Evolutionary conservation across 1,284 basidiomycete species (phyloP).

Genomic region (Ceratorhiza oryzae-sativae): DNA sequence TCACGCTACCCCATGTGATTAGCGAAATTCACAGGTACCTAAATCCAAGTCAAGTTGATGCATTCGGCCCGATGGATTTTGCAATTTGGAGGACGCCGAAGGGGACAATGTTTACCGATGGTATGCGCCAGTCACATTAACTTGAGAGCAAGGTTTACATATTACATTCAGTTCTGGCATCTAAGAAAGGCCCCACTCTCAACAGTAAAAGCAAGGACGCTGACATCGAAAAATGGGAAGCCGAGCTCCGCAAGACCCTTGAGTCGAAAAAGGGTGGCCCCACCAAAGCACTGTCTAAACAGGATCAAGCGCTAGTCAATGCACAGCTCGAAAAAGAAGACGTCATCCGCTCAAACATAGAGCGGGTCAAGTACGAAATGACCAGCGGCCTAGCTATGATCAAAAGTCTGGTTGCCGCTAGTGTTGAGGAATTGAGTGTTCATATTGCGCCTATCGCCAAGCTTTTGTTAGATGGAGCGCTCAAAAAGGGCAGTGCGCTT

Average conservation of each 20-base stretch:
- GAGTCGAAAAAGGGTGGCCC: slow-evolving; percentile 71
- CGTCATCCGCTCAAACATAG: slow-evolving; percentile 67
- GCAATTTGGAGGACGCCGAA: slow-evolving; percentile 86
- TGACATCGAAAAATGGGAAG: slow-evolving; percentile 92
- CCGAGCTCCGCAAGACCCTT: slow-evolving; percentile 84
- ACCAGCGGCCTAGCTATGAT: slow-evolving; percentile 74
- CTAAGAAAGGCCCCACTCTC: slow-evolving; percentile 56
- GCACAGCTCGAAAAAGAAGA: slow-evolving; percentile 83
- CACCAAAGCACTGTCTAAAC: slow-evolving; percentile 71
- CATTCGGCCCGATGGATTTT: slow-evolving; percentile 74
- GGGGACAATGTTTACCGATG: slow-evolving; percentile 79
- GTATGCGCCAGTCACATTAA: slow-evolving; percentile 52
- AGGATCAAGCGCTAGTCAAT: slow-evolving; percentile 79
- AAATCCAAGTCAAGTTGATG: slow-evolving; percentile 61
- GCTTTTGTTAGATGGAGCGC: slow-evolving; percentile 70
- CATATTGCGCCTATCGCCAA: slow-evolving; percentile 66
- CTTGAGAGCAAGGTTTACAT: slow-evolving; percentile 5
- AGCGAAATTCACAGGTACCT: slow-evolving; percentile 71
- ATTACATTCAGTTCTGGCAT: slow-evolving; percentile 62
- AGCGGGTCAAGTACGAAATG: slow-evolving; percentile 61
- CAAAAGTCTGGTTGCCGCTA: slow-evolving; percentile 65
- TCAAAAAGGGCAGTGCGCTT: slow-evolving; percentile 65
- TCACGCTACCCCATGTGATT: slow-evolving; percentile 72
- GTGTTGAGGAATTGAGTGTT: slow-evolving; percentile 63
- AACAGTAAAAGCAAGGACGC: slow-evolving; percentile 83